Evolutionary conservation across 352 stramenopile genomes (phyloP).

Genomic region (Phytophthora citricola): DNA sequence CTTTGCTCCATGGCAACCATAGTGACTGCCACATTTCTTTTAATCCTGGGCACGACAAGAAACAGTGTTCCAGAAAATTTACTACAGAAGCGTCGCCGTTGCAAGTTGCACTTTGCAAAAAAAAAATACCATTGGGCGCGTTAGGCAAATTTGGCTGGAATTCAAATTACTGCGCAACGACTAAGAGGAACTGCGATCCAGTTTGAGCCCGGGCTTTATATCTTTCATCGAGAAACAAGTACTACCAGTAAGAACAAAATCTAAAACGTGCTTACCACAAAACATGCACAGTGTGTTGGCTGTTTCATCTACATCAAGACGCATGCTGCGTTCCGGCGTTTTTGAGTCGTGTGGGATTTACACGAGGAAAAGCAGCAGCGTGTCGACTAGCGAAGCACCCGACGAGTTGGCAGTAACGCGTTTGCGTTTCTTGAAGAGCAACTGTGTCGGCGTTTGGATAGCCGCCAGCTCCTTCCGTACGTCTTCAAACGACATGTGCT

Average conservation of each 20-base stretch:
- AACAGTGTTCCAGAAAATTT: too few relatives aligned
- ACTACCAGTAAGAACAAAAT: conserved; percentile 16
- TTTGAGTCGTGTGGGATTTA: conserved; percentile 29
- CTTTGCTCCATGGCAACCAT: too few relatives aligned
- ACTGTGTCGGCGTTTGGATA: conserved; percentile 53
- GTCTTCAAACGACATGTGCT: conserved; percentile 68
- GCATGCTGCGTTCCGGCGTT: background rate
- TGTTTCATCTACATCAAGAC: conserved; percentile 7
- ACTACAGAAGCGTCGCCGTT: too few relatives aligned
- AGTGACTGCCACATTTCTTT: too few relatives aligned
- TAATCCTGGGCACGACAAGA: too few relatives aligned
- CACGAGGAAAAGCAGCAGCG: conserved; percentile 74
- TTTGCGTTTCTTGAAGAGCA: conserved; percentile 76
- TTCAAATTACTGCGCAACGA: too few relatives aligned
- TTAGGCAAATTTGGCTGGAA: too few relatives aligned
- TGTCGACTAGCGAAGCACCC: conserved; percentile 59
- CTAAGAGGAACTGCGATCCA: too few relatives aligned
- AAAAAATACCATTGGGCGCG: too few relatives aligned
- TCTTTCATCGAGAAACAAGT: conserved; percentile 18
- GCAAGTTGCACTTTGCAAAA: too few relatives aligned
- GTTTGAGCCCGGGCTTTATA: conserved; percentile 1
- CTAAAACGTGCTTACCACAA: conserved; percentile 2
- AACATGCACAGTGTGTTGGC: background rate
- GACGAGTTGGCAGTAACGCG: conserved; percentile 37
- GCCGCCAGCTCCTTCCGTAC: conserved; percentile 52